phyloP scores from a whole-genome alignment of 441 rosid genomes.

The Arabidopsis lyrata region DNA sequence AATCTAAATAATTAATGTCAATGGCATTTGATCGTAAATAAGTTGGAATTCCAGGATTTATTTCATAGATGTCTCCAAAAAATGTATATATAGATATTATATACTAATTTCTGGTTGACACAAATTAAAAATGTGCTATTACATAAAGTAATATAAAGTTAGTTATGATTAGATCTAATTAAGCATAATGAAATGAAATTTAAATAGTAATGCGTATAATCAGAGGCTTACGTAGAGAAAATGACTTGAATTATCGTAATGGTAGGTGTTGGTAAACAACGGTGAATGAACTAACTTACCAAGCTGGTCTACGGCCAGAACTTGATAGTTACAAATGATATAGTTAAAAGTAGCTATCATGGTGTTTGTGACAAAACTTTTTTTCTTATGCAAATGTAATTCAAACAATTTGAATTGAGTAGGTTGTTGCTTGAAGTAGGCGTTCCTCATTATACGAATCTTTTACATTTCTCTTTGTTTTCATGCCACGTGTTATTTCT shows the following conservation, averaged over 20 bases:
- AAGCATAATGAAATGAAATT: neutral
- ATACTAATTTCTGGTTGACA: neutral
- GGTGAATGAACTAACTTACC: neutral
- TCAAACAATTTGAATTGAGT: constrained; percentile 15
- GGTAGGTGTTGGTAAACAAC: neutral
- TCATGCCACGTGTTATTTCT: constrained; percentile 27
- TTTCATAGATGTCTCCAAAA: no score
- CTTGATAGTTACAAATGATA: constrained; percentile 1
- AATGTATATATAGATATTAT: neutral
- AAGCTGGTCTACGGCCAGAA: neutral
- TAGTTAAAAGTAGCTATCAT: constrained; percentile 9
- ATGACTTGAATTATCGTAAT: neutral
- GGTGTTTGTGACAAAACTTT: neutral
- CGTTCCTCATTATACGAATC: constrained; percentile 16
- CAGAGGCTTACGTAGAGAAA: neutral
- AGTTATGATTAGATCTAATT: neutral
- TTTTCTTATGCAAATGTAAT: neutral
- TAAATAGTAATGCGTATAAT: neutral
- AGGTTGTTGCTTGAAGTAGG: constrained; percentile 42
- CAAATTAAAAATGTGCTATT: neutral
- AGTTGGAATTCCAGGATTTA: no score
- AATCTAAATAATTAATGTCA: no score
- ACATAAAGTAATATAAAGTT: neutral
- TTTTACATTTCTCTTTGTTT: constrained; percentile 16
- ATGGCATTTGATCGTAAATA: no score